Conservation (phyloP, 371 early-diverging fungal genomes). For the Mucor mucedo region DNA sequence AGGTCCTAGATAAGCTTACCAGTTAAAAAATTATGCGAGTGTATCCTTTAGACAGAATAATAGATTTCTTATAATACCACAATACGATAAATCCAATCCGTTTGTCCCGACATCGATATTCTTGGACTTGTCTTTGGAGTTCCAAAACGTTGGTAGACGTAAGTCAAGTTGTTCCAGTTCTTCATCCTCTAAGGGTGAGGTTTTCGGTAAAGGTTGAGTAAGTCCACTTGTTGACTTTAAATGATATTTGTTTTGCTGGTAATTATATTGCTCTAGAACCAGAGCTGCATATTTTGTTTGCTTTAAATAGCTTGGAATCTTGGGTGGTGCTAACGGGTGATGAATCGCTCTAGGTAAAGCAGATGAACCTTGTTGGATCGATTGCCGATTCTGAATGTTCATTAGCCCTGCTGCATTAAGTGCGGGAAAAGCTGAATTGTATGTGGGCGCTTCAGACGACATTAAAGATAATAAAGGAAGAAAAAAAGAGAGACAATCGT, state of each 20-base stretch:
- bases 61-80: conserved; percentile 38
- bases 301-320: conserved; percentile 42
- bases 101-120: conserved; percentile 59
- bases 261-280: conserved; percentile 33
- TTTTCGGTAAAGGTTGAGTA: conserved; percentile 7
- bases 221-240: conserved; percentile 2
- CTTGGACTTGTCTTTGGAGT: conserved; percentile 62
- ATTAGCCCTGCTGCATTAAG: conserved; percentile 12
- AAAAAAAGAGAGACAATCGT: neutral
- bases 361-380: neutral
- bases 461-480: neutral
- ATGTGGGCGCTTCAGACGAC: conserved; percentile 13
- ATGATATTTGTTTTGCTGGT: conserved; percentile 24
- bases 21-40: neutral
- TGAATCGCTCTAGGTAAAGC: neutral
- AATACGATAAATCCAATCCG: conserved; percentile 63
- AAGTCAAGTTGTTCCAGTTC: conserved; percentile 29
- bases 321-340: conserved; percentile 37
- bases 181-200: conserved; percentile 12
- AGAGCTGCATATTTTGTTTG: conserved; percentile 41
- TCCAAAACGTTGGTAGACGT: conserved; percentile 69
- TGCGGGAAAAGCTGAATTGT: conserved; percentile 22
- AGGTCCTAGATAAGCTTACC: conserved; percentile 57
- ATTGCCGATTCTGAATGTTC: neutral
- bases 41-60: neutral